Evolutionary conservation across 768 basidiomycete genomes (phyloP).

Genomic region (Pleurotus tuoliensis): DNA sequence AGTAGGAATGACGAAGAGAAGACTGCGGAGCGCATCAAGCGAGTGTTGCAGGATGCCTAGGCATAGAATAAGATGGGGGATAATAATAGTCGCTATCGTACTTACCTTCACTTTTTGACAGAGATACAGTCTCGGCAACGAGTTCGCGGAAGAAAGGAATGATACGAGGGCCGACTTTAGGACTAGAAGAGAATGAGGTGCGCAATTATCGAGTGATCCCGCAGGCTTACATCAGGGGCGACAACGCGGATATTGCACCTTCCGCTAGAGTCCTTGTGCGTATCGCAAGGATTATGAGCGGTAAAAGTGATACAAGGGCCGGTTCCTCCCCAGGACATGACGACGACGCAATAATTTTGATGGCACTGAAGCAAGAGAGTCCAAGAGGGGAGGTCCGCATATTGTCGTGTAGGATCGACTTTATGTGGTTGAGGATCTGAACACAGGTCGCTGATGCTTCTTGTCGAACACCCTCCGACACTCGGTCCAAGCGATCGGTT

Average conservation of each 20-base stretch:
- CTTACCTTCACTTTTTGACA: slow-evolving; percentile 37
- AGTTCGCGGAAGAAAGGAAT: slow-evolving; percentile 82
- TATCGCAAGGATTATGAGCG: slow-evolving; percentile 49
- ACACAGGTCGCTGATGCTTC: slow-evolving; percentile 45
- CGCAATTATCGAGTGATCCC: slow-evolving; percentile 9
- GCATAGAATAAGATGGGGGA: slow-evolving; percentile 1
- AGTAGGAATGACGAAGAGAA: slow-evolving; percentile 72
- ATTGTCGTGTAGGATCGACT: slow-evolving; percentile 40
- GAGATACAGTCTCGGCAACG: slow-evolving; percentile 52
- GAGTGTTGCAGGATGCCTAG: slow-evolving; percentile 30
- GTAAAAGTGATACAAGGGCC: slow-evolving; percentile 54
- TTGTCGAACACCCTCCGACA: slow-evolving; percentile 53
- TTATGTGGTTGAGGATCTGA: slow-evolving; percentile 49
- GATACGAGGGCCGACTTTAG: slow-evolving; percentile 78
- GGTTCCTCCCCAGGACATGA: slow-evolving; percentile 64
- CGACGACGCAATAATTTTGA: slow-evolving; percentile 57
- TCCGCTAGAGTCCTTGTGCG: slow-evolving; percentile 32
- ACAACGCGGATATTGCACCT: slow-evolving; percentile 50
- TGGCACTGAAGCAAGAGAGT: slow-evolving; percentile 50
- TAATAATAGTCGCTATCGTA: background rate
- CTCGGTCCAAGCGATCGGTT: slow-evolving; percentile 56
- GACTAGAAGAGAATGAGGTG: slow-evolving; percentile 33
- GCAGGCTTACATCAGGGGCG: slow-evolving; percentile 55
- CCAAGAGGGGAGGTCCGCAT: slow-evolving; percentile 33
- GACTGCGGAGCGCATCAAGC: slow-evolving; percentile 54